Percentiles rank a stretch among this genome's conserved stretches.
Evolutionary conservation across 257 asterid genomes (phyloP).

Genomic region (Pogostemon cablin): DNA sequence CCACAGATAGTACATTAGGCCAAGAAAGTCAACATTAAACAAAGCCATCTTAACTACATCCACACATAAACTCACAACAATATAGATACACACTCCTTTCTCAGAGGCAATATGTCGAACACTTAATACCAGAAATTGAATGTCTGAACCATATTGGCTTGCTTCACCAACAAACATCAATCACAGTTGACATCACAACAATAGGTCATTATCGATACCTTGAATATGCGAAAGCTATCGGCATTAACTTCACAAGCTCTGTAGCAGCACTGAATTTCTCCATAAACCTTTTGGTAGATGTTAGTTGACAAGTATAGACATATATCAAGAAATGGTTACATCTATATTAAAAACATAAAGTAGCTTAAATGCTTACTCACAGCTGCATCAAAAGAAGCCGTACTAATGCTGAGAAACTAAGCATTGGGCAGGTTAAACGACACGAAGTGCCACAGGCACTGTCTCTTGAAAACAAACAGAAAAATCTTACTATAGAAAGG

Average conservation of each 20-base stretch:
- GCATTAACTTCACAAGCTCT: background rate
- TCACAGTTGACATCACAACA: background rate
- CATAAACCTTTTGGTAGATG: conserved; percentile 18
- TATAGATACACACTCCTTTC: background rate
- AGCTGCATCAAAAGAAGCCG: conserved; percentile 1
- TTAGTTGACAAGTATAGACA: conserved; percentile 23
- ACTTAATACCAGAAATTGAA: background rate
- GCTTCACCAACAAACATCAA: background rate
- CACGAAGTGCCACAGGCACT: too few species aligned
- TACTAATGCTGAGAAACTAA: background rate
- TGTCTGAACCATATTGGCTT: background rate
- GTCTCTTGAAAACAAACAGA: too few species aligned
- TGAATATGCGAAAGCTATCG: conserved; percentile 1
- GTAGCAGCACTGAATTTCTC: conserved; percentile 5
- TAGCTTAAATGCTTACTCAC: background rate
- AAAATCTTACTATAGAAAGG: too few species aligned
- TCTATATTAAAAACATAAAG: conserved; percentile 27
- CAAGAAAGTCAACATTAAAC: conserved; percentile 33
- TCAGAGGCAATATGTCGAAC: conserved; percentile 2
- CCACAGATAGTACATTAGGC: conserved; percentile 25
- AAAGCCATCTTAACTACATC: conserved; percentile 20
- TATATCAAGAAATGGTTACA: conserved; percentile 9
- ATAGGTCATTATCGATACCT: conserved; percentile 12
- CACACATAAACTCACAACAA: conserved; percentile 25
- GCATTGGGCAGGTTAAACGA: background rate